Conservation (phyloP, 495 filamentous ascomycete genomes). For the Penicillium dipodomyicola region DNA sequence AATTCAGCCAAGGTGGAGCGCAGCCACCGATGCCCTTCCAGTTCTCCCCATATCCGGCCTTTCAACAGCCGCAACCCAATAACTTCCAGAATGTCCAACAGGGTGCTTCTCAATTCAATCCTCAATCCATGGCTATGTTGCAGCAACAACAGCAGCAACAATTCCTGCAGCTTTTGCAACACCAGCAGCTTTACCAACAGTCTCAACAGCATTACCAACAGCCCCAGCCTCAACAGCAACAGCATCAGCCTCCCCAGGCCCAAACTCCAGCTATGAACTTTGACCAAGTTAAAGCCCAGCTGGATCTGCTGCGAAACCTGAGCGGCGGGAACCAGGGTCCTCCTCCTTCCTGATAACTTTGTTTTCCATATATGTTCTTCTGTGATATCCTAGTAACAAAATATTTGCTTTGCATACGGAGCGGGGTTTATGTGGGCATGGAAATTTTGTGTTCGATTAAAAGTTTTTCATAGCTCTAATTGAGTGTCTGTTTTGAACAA, state of each 20-base stretch:
- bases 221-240: constrained; percentile 37
- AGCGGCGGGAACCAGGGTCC: constrained; percentile 40
- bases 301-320: constrained; percentile 47
- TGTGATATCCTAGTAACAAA: constrained; percentile 17
- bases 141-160: constrained; percentile 48
- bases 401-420: constrained; percentile 38
- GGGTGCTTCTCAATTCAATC: constrained; percentile 62
- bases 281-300: constrained; percentile 46
- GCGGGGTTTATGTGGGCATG: constrained; percentile 19
- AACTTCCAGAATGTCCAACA: constrained; percentile 38
- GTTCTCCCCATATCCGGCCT: constrained; percentile 32
- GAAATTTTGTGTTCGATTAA: constrained; percentile 7
- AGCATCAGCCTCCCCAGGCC: constrained; percentile 5
- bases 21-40: constrained; percentile 38
- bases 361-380: constrained; percentile 13
- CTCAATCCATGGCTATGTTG: constrained; percentile 56
- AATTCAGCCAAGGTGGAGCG: constrained; percentile 9
- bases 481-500: not conserved
- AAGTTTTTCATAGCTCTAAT: constrained; percentile 15
- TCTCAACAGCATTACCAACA: constrained; percentile 35
- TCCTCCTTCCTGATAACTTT: constrained; percentile 31
- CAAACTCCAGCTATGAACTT: constrained; percentile 38
- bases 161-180: constrained; percentile 37
- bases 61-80: constrained; percentile 33
- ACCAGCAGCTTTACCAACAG: constrained; percentile 29